phyloP scores from a whole-genome alignment of 805 yeast species.

The Teunomyces cretensis region DNA sequence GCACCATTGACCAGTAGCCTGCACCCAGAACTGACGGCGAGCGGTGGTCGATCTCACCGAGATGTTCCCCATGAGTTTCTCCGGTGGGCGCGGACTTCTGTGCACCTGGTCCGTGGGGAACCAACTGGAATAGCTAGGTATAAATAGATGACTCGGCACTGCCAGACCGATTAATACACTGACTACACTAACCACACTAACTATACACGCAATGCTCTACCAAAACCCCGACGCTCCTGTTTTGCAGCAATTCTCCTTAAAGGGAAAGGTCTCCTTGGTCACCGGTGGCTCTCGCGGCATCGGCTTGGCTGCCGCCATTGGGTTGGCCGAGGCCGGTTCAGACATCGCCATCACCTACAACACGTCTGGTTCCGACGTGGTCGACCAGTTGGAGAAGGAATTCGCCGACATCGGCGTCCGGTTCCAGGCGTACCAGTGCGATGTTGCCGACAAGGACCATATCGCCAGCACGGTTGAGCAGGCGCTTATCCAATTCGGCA shows the following conservation, averaged over 20 bases:
- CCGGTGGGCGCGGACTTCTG: background rate
- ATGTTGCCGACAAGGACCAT: slow-evolving; percentile 47
- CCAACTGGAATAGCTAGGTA: too few relatives aligned
- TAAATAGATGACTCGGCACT: too few relatives aligned
- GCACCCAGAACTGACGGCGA: too few relatives aligned
- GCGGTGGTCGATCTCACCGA: background rate
- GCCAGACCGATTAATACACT: too few relatives aligned
- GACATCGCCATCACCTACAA: slow-evolving; percentile 66
- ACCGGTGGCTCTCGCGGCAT: slow-evolving; percentile 88
- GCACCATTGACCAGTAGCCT: background rate
- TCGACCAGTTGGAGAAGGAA: slow-evolving; percentile 51
- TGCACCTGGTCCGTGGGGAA: too few relatives aligned
- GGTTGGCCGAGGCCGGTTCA: slow-evolving; percentile 85
- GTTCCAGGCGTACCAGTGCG: slow-evolving; percentile 65
- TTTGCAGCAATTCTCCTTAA: slow-evolving; percentile 52
- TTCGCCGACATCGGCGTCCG: slow-evolving; percentile 52
- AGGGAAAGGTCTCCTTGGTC: slow-evolving; percentile 80
- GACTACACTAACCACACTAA: too few relatives aligned
- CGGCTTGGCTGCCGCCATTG: slow-evolving; percentile 78
- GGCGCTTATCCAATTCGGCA: slow-evolving; percentile 69
- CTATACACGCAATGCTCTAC: background rate
- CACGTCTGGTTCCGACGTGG: slow-evolving; percentile 60
- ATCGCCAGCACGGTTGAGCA: slow-evolving; percentile 50
- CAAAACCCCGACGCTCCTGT: background rate
- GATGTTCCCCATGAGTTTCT: too few relatives aligned